phyloP scores from a whole-genome alignment of 257 asterid genomes.

The Fraxinus excelsior region DNA sequence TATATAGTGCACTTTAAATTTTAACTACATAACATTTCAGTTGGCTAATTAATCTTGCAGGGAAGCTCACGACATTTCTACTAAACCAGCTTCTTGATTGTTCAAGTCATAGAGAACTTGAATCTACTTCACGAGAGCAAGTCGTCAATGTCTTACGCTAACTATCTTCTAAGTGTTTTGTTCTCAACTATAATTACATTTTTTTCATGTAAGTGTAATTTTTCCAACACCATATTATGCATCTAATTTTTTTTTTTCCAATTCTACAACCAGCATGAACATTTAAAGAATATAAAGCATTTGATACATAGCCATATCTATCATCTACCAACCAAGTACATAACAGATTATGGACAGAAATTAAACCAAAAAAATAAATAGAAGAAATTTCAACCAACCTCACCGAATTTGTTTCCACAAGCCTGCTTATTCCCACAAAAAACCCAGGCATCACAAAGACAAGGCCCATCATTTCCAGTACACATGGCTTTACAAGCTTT shows the following conservation, averaged over 20 bases:
- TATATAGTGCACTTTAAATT: too few species aligned
- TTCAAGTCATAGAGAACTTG: neutral
- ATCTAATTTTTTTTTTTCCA: neutral
- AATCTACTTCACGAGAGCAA: neutral
- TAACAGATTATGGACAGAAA: conserved; percentile 10
- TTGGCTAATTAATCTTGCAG: too few species aligned
- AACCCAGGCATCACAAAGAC: conserved; percentile 95
- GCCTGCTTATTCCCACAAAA: conserved; percentile 76
- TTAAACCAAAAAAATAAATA: neutral
- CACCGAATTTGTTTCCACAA: conserved; percentile 84
- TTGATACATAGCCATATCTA: neutral
- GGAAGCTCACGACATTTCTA: too few species aligned
- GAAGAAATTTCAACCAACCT: conserved; percentile 47
- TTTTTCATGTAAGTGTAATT: neutral
- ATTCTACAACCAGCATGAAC: neutral
- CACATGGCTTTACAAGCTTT: conserved; percentile 81
- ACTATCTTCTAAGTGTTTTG: neutral
- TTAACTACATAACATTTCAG: too few species aligned
- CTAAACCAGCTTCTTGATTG: too few species aligned
- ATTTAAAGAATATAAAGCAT: neutral
- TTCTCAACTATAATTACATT: neutral
- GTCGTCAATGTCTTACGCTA: neutral
- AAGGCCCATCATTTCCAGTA: conserved; percentile 77
- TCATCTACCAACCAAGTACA: conserved; percentile 20
- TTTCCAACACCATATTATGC: neutral